Base-by-base conservation (phyloP, 805 yeast species). In the Nakazawaea ernobii region DNA sequence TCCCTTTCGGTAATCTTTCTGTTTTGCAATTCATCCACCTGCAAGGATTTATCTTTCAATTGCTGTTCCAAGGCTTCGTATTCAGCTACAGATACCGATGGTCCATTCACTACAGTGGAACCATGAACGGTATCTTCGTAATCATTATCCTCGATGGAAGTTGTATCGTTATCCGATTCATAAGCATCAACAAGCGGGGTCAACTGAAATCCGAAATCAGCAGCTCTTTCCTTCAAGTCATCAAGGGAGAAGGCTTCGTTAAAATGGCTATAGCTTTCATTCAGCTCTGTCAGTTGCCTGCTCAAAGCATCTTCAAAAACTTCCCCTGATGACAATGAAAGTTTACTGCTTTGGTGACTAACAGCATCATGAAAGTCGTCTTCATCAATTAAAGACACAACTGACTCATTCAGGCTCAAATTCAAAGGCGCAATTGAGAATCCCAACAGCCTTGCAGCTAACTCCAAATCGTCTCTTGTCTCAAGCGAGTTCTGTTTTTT, bases 151-250 rank as follows among this genome's bases (percentile, higher is more conserved):
- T 51, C 57, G 17, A 56, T 48, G 3, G 60, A 54, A 10, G 63
- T 55, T n/a, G 46, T 54, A 35, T 55, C 58, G 33, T 43, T 49
- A 11, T 33, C 46, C 7, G 35, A 20, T 14, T 52, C 60, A 30
- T 49, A 50, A 7, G 42, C 15, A 3, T 55, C 55, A 10, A 48
- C 49, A 32, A 59, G 11, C 17, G 73, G 63, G 13, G 69, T 62
- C 35, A 74, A 49, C 20, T 55, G 59, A 55, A 63, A 58, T 9
- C 71, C 69, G 28, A 67, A 55, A 9, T 57, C 59, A 14, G 56
- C 55, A 2, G 76, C 76, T 39, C 59, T 56, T 15, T 56, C 54
- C 39, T 61, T 58, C 15, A 72, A 45, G 13, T 61, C 65, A 1
- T 60, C 68, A 41, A 60, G 59, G 8, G 62, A 53, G 20, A 60